Conservation (phyloP, 352 stramenopile species). For the Sclerospora graminicola region DNA sequence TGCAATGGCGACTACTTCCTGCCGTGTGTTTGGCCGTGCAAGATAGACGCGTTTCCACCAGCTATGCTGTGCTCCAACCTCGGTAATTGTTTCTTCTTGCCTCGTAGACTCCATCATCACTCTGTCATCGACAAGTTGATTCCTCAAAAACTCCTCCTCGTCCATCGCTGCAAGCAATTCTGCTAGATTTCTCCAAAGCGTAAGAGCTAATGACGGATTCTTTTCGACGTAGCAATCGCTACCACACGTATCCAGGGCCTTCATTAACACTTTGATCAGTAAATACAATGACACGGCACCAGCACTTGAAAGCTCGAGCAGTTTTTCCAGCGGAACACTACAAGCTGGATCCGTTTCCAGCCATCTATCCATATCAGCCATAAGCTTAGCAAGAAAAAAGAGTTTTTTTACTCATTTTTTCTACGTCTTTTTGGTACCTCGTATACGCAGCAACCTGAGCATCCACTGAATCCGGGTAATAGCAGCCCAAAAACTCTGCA, state of each 20-base stretch:
- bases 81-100: constrained; percentile 17
- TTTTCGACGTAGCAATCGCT: constrained; percentile 40
- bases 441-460: constrained; percentile 26
- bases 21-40: constrained; percentile 18
- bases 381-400: background rate
- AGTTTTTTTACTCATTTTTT: too few relatives aligned
- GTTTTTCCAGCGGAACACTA: constrained; percentile 33
- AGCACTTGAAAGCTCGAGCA: constrained; percentile 34
- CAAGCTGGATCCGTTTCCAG: constrained; percentile 45
- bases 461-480: constrained; percentile 38
- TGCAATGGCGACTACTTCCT: constrained; percentile 23
- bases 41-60: constrained; percentile 72
- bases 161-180: constrained; percentile 37
- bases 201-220: constrained; percentile 19
- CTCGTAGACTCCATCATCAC: background rate
- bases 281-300: constrained; percentile 25
- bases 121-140: constrained; percentile 13
- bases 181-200: constrained; percentile 46
- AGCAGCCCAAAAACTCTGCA: constrained; percentile 27
- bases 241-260: constrained; percentile 43
- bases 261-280: constrained; percentile 28
- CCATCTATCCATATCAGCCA: constrained; percentile 24
- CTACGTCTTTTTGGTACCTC: constrained; percentile 10
- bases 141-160: constrained; percentile 28
- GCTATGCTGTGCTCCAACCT: constrained; percentile 15